Base-by-base conservation (phyloP, 2,329 filamentous ascomycete species). In the Fusarium dlaminii region DNA sequence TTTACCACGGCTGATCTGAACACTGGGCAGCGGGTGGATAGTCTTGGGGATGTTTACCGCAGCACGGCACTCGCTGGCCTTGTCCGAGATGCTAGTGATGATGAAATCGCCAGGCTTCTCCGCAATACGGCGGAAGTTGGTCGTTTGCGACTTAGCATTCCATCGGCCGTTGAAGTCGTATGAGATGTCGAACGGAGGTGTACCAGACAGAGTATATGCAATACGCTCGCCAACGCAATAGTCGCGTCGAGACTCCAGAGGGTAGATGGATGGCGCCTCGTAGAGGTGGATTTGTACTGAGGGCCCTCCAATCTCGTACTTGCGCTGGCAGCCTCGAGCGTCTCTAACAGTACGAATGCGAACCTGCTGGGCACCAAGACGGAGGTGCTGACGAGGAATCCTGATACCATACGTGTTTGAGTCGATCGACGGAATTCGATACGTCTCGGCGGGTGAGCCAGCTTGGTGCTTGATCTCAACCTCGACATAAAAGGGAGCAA, bases 161-260 rank as follows among this genome's bases (percentile, higher is more conserved):
- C 93, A 92, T 46, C 89, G 88, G 63, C 92, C 92, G 76, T 95
- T 91, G 83, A 99, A 99, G 17, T 90, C 93, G 84, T 99, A 99
- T 82, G 92, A 92, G 49, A 99, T 92, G 49, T 96, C 94, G 82
- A 99, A 99, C 0, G 97, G 97, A 24, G 95, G 92, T 62, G 94
- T 93, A 49, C 96, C 97, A 3, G 94, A 94, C 11, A 99, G 90
- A 1, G 94, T 95, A 84, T 98, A 99, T 8, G 94, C 93, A 74
- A 99, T 92, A 61, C 95, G 92, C 82, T 99, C 96, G 74, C 97
- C 96, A 17, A 99, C 95, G 82, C 96, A 99, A 84, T 96, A 98
- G 84, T 99, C 94, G 22, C 88, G 88, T 69, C 93, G 91, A 30
- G 93, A 91, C 79, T 98, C 95, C 40, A 98, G 88, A 7, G 96